These are phyloP conservation scores for Phytophthora sojae DNA, from an alignment of 352 stramenopile species.

Conservation along the genomic window DNA sequence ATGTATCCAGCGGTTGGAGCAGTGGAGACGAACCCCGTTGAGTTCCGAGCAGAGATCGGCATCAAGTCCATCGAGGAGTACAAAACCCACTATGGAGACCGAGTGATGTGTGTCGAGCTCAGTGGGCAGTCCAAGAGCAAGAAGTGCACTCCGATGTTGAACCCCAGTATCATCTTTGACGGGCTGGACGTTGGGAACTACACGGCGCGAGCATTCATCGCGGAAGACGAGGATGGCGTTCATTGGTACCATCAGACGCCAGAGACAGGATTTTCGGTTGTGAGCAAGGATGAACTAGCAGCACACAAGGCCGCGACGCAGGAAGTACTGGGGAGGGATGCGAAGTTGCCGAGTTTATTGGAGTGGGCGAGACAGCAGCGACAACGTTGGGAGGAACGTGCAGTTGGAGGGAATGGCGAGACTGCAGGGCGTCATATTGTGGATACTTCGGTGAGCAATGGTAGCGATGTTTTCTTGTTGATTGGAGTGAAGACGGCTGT, in stretches of 20 bases:
- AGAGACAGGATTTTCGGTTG: slow-evolving; percentile 13
- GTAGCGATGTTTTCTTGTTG: slow-evolving; percentile 27
- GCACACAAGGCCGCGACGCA: neutral
- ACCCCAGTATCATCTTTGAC: slow-evolving; percentile 16
- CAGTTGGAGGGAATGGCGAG: neutral
- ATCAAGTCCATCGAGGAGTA: slow-evolving; percentile 13
- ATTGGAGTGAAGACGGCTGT: slow-evolving; percentile 63
- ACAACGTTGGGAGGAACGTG: neutral
- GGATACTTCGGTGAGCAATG: neutral
- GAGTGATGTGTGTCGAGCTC: slow-evolving; percentile 31
- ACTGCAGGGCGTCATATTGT: neutral
- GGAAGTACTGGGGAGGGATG: neutral
- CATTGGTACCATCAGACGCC: slow-evolving; percentile 9
- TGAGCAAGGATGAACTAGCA: slow-evolving; percentile 10
- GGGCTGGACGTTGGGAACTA: slow-evolving; percentile 18
- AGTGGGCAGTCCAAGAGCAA: neutral
- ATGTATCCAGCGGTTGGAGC: slow-evolving; percentile 22
- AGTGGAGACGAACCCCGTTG: slow-evolving; percentile 10
- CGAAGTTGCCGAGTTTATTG: slow-evolving; percentile 4
- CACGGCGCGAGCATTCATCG: slow-evolving; percentile 16
- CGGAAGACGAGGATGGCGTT: neutral
- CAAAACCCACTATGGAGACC: slow-evolving; percentile 10
- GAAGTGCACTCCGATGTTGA: slow-evolving; percentile 11
- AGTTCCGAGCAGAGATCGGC: slow-evolving; percentile 17
- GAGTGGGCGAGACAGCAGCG: slow-evolving; percentile 12